phyloP scores from a whole-genome alignment of 2,329 filamentous ascomycete species.

The Diplodia seriata region DNA sequence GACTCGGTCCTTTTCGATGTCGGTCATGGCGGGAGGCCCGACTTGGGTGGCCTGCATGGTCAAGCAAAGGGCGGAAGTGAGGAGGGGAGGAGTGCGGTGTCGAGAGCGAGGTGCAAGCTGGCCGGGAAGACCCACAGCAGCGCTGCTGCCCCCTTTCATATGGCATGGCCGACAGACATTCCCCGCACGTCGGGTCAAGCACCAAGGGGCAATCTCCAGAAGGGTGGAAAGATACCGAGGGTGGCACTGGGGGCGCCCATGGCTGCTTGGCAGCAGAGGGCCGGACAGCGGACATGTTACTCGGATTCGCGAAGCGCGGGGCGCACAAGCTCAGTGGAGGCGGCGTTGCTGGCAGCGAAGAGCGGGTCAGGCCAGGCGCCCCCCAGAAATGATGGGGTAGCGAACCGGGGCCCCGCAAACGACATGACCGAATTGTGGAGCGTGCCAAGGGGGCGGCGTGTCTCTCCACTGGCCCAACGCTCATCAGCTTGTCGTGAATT shows the following conservation, averaged over 20 bases:
- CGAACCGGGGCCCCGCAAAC: constrained; percentile 23
- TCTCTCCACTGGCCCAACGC: constrained; percentile 10
- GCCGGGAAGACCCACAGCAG: background rate
- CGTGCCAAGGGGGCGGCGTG: constrained; percentile 24
- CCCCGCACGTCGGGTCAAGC: constrained; percentile 12
- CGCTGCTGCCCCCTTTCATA: constrained; percentile 21
- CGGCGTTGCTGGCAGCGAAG: background rate
- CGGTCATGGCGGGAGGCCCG: constrained; percentile 1
- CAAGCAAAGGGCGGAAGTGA: background rate
- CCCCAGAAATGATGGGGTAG: constrained; percentile 5
- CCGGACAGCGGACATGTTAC: constrained; percentile 17
- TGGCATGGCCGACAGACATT: constrained; percentile 11
- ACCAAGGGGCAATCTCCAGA: constrained; percentile 13
- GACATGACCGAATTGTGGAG: constrained; percentile 21
- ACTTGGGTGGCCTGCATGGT: constrained; percentile 21
- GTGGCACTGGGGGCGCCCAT: constrained; percentile 12
- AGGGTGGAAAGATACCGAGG: constrained; percentile 25
- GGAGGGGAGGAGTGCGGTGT: background rate
- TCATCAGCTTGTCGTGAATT: constrained; percentile 3
- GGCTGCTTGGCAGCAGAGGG: background rate
- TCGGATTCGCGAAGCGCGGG: constrained; percentile 11
- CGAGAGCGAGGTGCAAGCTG: background rate
- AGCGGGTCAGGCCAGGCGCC: background rate
- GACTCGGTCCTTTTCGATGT: constrained; percentile 24
- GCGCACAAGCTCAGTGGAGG: constrained; percentile 2